phyloP scores from a whole-genome alignment of 2,329 filamentous ascomycete species.

The Fusarium austroafricanum region DNA sequence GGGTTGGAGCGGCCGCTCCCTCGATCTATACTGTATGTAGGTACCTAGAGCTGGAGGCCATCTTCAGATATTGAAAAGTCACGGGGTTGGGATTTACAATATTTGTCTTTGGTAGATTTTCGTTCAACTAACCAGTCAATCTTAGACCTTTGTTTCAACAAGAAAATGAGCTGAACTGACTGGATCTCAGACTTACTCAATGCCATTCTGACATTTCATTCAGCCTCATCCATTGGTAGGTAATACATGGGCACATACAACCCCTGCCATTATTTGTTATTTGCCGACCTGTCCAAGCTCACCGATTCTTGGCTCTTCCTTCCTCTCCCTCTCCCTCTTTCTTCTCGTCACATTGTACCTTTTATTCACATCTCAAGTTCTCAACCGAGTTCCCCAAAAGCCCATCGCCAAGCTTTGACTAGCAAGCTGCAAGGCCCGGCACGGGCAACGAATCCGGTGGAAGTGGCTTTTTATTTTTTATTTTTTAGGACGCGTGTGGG shows the following conservation, averaged over 20 bases:
- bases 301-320: slow-evolving; percentile 24
- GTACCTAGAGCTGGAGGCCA: neutral
- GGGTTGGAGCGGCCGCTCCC: slow-evolving; percentile 17
- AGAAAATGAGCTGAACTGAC: neutral
- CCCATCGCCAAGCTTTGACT: slow-evolving; percentile 33
- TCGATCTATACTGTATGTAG: neutral
- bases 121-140: neutral
- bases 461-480: slow-evolving; percentile 25
- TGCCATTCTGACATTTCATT: slow-evolving; percentile 33
- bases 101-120: neutral
- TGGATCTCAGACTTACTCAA: slow-evolving; percentile 8
- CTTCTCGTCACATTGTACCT: neutral
- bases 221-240: slow-evolving; percentile 7
- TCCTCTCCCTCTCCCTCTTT: neutral
- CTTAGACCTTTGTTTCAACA: neutral
- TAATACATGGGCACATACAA: neutral
- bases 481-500: slow-evolving; percentile 22
- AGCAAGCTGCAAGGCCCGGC: slow-evolving; percentile 21
- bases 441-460: slow-evolving; percentile 7
- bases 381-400: neutral
- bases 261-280: slow-evolving; percentile 2
- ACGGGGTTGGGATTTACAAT: slow-evolving; percentile 23
- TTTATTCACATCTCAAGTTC: neutral
- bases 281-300: slow-evolving; percentile 13
- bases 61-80: slow-evolving; percentile 12